Conservation (phyloP, 768 basidiomycete genomes). For the Rubroboletus pulcherrimus region DNA sequence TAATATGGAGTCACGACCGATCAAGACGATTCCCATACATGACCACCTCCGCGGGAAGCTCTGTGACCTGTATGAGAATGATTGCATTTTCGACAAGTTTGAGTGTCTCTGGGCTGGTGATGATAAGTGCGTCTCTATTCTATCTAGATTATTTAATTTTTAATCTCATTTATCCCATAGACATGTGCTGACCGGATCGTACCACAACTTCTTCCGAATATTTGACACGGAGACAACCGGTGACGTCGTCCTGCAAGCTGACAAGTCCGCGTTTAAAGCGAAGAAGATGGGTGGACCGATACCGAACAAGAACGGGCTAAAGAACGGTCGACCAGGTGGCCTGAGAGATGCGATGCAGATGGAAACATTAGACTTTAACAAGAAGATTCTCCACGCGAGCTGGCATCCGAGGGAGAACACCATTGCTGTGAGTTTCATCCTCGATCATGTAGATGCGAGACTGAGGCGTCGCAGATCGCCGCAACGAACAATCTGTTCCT, state of each 20-base stretch:
- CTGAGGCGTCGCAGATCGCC: slow-evolving; percentile 61
- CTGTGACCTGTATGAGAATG: slow-evolving; percentile 98
- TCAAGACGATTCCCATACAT: slow-evolving; percentile 98
- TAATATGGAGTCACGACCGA: slow-evolving; percentile 95
- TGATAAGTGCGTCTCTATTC: slow-evolving; percentile 69
- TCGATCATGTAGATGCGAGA: background rate
- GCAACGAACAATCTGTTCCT: slow-evolving; percentile 57
- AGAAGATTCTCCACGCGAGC: slow-evolving; percentile 93
- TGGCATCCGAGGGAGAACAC: slow-evolving; percentile 99
- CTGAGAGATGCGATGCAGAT: slow-evolving; percentile 84
- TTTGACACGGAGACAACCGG: slow-evolving; percentile 86
- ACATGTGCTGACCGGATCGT: slow-evolving; percentile 97
- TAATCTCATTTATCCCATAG: slow-evolving; percentile 39
- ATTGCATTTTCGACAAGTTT: slow-evolving; percentile 99
- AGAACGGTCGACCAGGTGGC: slow-evolving; percentile 71
- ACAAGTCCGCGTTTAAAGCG: slow-evolving; percentile 98
- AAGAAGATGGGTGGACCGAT: slow-evolving; percentile 94
- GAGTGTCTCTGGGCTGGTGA: slow-evolving; percentile 98
- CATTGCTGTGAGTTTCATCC: slow-evolving; percentile 70
- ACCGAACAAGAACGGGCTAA: slow-evolving; percentile 62
- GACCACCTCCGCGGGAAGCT: slow-evolving; percentile 96
- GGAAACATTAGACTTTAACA: slow-evolving; percentile 88
- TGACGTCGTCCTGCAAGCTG: slow-evolving; percentile 94
- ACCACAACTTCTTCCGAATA: slow-evolving; percentile 99
- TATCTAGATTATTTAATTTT: slow-evolving; percentile 2